phyloP scores from a whole-genome alignment of 257 asterid genomes.

The Voacanga thouarsii region DNA sequence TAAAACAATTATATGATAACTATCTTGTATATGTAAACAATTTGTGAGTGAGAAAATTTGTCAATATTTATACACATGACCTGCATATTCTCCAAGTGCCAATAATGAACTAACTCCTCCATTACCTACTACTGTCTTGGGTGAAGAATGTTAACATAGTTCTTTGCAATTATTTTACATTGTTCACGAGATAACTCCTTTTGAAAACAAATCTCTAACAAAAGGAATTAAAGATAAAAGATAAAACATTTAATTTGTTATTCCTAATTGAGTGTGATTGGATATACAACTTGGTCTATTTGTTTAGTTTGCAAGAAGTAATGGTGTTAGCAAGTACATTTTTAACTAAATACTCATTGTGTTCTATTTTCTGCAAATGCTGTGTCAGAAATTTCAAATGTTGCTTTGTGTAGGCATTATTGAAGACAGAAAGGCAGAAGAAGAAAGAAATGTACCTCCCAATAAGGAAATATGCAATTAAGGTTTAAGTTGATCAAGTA shows the following conservation, averaged over 20 bases:
- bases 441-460: conserved; percentile 76
- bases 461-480: conserved; percentile 68
- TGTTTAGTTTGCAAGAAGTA: background rate
- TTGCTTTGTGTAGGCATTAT: conserved; percentile 43
- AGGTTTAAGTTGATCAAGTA: conserved; percentile 34
- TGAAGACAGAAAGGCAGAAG: conserved; percentile 70
- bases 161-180: too few relatives aligned
- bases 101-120: too few relatives aligned
- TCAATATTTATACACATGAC: too few relatives aligned
- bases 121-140: background rate
- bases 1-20: too few relatives aligned
- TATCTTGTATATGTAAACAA: too few relatives aligned
- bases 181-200: background rate
- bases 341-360: too few relatives aligned
- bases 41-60: too few relatives aligned
- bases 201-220: background rate
- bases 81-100: too few relatives aligned
- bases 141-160: background rate
- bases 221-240: background rate
- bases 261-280: background rate
- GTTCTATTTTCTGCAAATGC: too few relatives aligned
- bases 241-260: background rate
- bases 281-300: background rate
- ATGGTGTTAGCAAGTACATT: background rate
- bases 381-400: background rate